Base-by-base conservation (phyloP, 495 filamentous ascomycete genomes). In the Penicillium cataractarum region DNA sequence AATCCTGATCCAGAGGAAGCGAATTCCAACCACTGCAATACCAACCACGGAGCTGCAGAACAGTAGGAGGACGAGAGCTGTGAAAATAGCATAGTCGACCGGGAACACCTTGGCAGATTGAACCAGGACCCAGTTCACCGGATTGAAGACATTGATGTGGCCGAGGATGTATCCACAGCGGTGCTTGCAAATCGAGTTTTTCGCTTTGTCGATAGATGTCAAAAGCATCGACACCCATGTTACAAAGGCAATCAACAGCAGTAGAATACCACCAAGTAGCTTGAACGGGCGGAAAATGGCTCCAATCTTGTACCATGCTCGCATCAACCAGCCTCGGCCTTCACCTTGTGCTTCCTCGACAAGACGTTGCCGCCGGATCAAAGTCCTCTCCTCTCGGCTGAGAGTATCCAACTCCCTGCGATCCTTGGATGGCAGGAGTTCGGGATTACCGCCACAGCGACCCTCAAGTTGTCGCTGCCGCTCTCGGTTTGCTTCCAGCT, bases 91-190 rank as follows among this genome's bases (percentile, higher is more conserved):
- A 72, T 98, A 98, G 75, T 99, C 95, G 58, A 97, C 83, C 0
- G 95, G 95, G 76, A 97, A 98, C 10, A 90, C 85, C 65, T 86
- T 89, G 58, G 92, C 87, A 3, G 92, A 86, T 71, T 89, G 83
- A 55, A 96, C 88, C 58, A 99, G 89, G 42, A 95, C 81, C 85
- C 87, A 96, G 79, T 99, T 98, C 65, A 97, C 79, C 2, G 95
- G 96, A 73, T 98, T 94, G 81, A 97, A 97, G 59, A 97, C 86
- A 70, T 94, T 91, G 73, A 94, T 89, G 63, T 92, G 87, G 31
- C 88, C 90, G n/a, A 98, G 86, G 55, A 98, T 89, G 76, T 97
- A 99, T 37, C 95, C 95, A 75, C 95, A 99, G 67, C 86, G 86
- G 57, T 86, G 81, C 72, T 93, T 92, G 86, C 95, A 99, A 64